Conservation (phyloP, 257 asterid genomes). For the Solanum medicagineum region DNA sequence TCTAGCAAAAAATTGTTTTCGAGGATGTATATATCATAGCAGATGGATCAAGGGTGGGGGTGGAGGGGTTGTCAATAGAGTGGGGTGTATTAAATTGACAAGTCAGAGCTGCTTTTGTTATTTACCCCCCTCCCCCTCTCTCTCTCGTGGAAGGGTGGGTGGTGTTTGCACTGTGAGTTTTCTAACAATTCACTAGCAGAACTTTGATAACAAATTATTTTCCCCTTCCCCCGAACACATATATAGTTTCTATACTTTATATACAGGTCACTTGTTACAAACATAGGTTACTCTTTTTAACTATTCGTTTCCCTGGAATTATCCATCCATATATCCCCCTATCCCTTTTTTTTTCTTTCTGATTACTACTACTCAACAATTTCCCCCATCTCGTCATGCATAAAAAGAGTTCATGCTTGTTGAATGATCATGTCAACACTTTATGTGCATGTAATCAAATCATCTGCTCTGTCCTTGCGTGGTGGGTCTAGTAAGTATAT, state of each 20-base stretch:
- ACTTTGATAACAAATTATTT: background rate
- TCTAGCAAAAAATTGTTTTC: background rate
- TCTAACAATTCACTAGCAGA: background rate
- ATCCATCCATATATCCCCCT: background rate
- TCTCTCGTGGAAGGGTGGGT: background rate
- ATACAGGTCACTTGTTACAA: too few relatives aligned
- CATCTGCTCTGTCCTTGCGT: background rate
- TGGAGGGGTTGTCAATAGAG: background rate
- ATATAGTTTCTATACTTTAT: background rate
- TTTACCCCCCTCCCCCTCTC: background rate
- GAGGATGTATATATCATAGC: background rate
- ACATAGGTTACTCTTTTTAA: background rate
- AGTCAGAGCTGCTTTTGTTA: background rate
- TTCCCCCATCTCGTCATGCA: background rate
- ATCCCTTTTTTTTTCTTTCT: background rate
- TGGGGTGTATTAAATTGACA: background rate
- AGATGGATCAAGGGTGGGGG: background rate
- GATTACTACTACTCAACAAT: background rate
- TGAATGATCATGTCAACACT: background rate
- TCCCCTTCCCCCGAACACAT: background rate
- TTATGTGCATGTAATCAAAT: background rate
- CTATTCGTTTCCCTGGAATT: background rate
- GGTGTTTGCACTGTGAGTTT: background rate
- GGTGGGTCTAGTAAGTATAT: background rate
- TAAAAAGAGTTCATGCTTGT: background rate